phyloP scores from a whole-genome alignment of 2,329 filamentous ascomycete species.

The Canariomyces notabilis region DNA sequence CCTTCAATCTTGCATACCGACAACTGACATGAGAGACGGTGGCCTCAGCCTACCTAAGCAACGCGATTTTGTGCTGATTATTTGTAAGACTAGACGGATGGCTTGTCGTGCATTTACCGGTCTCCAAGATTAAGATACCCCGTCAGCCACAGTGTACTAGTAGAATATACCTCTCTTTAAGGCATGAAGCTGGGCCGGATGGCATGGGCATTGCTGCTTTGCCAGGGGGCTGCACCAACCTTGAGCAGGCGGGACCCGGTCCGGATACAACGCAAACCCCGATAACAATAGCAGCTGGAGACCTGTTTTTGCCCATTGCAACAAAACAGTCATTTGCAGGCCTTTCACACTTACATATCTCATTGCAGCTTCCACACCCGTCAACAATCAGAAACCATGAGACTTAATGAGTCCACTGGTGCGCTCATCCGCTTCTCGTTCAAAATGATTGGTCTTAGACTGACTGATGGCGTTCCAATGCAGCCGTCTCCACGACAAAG shows the following conservation, averaged over 20 bases:
- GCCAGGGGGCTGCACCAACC: too few relatives aligned
- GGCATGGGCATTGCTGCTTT: too few relatives aligned
- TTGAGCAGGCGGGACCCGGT: not conserved
- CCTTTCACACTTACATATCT: not conserved
- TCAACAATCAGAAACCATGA: slow-evolving; percentile 14
- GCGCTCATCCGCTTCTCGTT: not conserved
- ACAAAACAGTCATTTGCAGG: not conserved
- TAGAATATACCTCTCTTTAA: not conserved
- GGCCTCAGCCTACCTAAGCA: not conserved
- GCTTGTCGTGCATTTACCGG: not conserved
- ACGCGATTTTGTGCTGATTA: not conserved
- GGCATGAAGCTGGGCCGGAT: not conserved
- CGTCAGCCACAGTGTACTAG: slow-evolving; percentile 1
- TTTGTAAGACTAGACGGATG: slow-evolving; percentile 9
- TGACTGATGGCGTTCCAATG: slow-evolving; percentile 1
- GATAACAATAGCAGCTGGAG: not conserved
- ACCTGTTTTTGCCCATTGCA: not conserved
- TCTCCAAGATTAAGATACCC: slow-evolving; percentile 3
- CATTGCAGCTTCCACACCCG: not conserved
- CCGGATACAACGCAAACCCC: slow-evolving; percentile 9
- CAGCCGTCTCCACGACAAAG: slow-evolving; percentile 62
- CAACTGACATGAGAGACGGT: not conserved
- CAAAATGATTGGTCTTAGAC: not conserved
- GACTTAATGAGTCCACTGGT: slow-evolving; percentile 23
- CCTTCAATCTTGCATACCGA: slow-evolving; percentile 27